Percentiles rank a stretch among this genome's conserved stretches.
These are phyloP conservation scores for Psilocybe cubensis DNA, from an alignment of 768 basidiomycete genomes.

Conservation along the genomic window DNA sequence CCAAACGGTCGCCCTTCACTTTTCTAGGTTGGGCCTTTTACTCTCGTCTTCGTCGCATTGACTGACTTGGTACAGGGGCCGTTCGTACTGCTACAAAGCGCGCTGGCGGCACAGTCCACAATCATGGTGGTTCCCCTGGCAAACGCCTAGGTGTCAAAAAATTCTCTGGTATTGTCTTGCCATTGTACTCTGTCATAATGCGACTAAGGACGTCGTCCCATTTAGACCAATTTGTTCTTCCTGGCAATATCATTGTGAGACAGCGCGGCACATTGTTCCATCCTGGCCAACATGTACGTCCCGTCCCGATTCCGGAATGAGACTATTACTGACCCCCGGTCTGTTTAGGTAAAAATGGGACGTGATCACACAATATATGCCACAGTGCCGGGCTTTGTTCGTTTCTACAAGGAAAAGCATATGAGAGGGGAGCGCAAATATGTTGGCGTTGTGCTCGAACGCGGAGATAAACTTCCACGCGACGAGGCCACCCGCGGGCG, in stretches of 20 bases:
- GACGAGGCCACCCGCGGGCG: slow-evolving; percentile 75
- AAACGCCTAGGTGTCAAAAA: slow-evolving; percentile 95
- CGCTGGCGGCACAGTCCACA: slow-evolving; percentile 92
- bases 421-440: slow-evolving; percentile 75
- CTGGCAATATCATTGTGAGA: slow-evolving; percentile 95
- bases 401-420: slow-evolving; percentile 88
- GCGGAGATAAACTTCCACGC: slow-evolving; percentile 86
- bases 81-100: slow-evolving; percentile 95
- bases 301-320: not conserved
- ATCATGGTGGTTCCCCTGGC: slow-evolving; percentile 92
- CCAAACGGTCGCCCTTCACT: slow-evolving; percentile 54
- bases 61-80: slow-evolving; percentile 51
- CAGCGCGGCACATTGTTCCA: slow-evolving; percentile 94
- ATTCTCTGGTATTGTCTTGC: slow-evolving; percentile 72
- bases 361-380: slow-evolving; percentile 96
- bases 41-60: slow-evolving; percentile 1
- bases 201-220: slow-evolving; percentile 12
- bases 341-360: slow-evolving; percentile 82
- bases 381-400: slow-evolving; percentile 86
- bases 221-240: slow-evolving; percentile 88
- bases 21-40: slow-evolving; percentile 33
- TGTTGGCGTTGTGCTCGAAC: slow-evolving; percentile 82
- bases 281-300: slow-evolving; percentile 87
- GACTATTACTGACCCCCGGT: not conserved
- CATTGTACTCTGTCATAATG: not conserved